A percentile compares a stretch with the other conserved stretches of the same genome.
These are phyloP conservation scores for Phaeotremella fagi DNA, from an alignment of 768 basidiomycete species.

Conservation along the genomic window DNA sequence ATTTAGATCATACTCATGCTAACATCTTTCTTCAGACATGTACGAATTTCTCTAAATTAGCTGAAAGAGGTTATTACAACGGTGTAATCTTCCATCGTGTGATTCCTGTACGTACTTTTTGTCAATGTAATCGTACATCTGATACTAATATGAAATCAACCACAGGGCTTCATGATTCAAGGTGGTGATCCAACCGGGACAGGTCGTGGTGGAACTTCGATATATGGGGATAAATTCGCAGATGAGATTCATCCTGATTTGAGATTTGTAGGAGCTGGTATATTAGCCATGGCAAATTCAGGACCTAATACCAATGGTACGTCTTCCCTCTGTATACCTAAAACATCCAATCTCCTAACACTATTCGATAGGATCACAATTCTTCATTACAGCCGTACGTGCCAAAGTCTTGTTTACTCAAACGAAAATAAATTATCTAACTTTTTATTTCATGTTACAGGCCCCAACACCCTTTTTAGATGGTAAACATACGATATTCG, in stretches of 20 bases:
- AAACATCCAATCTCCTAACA: not conserved
- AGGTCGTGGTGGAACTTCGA: conserved; percentile 63
- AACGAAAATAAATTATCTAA: conserved; percentile 1
- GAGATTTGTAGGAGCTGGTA: conserved; percentile 91
- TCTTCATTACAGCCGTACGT: conserved; percentile 47
- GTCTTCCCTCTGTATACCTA: conserved; percentile 3
- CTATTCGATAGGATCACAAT: conserved; percentile 46
- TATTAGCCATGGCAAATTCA: conserved; percentile 58
- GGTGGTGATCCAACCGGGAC: conserved; percentile 93
- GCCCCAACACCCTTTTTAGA: conserved; percentile 49
- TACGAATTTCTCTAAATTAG: conserved; percentile 87
- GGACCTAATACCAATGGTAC: conserved; percentile 52
- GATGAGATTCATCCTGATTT: conserved; percentile 88
- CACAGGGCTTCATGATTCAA: conserved; percentile 94
- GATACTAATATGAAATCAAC: not conserved
- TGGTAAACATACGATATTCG: conserved; percentile 55
- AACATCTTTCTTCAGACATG: conserved; percentile 61
- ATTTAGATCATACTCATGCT: not conserved
- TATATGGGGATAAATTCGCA: conserved; percentile 61
- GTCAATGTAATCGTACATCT: not conserved
- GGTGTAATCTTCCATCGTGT: conserved; percentile 85
- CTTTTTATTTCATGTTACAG: conserved; percentile 18
- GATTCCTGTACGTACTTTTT: conserved; percentile 63
- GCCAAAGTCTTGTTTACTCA: not conserved
- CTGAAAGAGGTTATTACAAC: conserved; percentile 90